Evolutionary conservation across 768 basidiomycete species (phyloP).

Genomic region (Rhodotorula diobovata): DNA sequence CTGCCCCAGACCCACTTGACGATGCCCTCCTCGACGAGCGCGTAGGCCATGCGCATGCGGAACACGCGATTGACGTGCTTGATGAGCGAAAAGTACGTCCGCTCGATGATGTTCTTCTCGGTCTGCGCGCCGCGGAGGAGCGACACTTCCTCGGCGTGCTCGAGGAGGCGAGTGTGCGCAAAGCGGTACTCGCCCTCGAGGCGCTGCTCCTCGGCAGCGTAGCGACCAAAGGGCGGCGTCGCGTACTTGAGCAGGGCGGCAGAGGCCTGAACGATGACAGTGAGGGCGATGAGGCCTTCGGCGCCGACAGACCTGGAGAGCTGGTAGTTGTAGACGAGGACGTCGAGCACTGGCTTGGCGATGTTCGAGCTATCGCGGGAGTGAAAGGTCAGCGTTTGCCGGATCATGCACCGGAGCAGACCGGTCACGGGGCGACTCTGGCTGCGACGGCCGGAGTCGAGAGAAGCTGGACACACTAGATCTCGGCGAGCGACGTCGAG

Average conservation of each 20-base stretch:
- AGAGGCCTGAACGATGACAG: conserved; percentile 74
- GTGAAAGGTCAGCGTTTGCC: too few species aligned
- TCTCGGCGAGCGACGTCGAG: conserved; percentile 80
- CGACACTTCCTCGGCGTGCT: conserved; percentile 70
- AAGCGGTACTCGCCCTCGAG: conserved; percentile 84
- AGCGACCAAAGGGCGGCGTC: conserved; percentile 87
- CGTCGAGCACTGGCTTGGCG: conserved; percentile 87
- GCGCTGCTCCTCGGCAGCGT: conserved; percentile 80
- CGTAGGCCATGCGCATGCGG: conserved; percentile 77
- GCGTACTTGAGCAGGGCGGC: conserved; percentile 74
- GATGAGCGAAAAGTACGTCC: conserved; percentile 76
- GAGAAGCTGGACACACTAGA: conserved; percentile 57
- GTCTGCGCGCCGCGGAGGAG: conserved; percentile 65
- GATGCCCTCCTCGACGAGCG: conserved; percentile 86
- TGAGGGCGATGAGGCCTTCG: conserved; percentile 64
- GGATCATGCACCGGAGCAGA: too few species aligned
- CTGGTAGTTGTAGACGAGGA: conserved; percentile 92
- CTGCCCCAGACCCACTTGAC: conserved; percentile 94
- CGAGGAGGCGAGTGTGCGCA: conserved; percentile 82
- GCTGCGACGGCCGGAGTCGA: too few species aligned
- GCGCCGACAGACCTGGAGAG: conserved; percentile 89
- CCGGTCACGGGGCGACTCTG: too few species aligned
- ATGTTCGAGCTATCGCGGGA: conserved; percentile 56
- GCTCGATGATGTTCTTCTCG: conserved; percentile 76
- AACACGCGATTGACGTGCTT: conserved; percentile 80